A percentile compares a stretch with the other conserved stretches of the same genome.
phyloP scores from a whole-genome alignment of 1,284 basidiomycete genomes.

The Irpex sp. region DNA sequence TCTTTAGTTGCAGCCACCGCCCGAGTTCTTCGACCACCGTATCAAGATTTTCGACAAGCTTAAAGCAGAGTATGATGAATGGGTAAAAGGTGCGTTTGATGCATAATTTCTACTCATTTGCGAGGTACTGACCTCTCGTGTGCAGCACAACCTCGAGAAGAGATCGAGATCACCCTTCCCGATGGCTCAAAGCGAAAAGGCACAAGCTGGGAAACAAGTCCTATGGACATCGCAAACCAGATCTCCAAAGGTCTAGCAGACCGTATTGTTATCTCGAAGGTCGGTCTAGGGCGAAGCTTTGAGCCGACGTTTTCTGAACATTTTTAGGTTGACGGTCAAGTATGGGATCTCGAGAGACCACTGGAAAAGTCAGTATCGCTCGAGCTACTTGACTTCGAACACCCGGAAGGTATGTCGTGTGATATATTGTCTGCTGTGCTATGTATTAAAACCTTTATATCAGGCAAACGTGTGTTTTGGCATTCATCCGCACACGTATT shows the following conservation, averaged over 20 bases:
- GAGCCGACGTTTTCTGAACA: background rate
- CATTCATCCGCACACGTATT: slow-evolving; percentile 98
- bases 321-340: slow-evolving; percentile 73
- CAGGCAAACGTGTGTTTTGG: slow-evolving; percentile 97
- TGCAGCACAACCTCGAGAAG: slow-evolving; percentile 79
- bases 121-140: background rate
- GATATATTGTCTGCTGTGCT: background rate
- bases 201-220: slow-evolving; percentile 94
- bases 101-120: background rate
- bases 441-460: slow-evolving; percentile 2
- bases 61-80: slow-evolving; percentile 84
- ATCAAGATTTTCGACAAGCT: slow-evolving; percentile 90
- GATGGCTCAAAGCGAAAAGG: slow-evolving; percentile 85
- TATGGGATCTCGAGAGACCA: slow-evolving; percentile 96
- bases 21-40: slow-evolving; percentile 87
- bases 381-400: slow-evolving; percentile 91
- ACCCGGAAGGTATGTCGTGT: slow-evolving; percentile 73
- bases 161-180: slow-evolving; percentile 84
- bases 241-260: slow-evolving; percentile 90
- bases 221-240: slow-evolving; percentile 87
- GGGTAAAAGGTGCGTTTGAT: slow-evolving; percentile 59
- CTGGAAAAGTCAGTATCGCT: slow-evolving; percentile 83
- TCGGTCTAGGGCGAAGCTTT: slow-evolving; percentile 20
- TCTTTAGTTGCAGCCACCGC: slow-evolving; percentile 73
- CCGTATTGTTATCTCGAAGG: slow-evolving; percentile 91